Base-by-base conservation (phyloP, 148 eudicot species). In the Rheum nobile region DNA sequence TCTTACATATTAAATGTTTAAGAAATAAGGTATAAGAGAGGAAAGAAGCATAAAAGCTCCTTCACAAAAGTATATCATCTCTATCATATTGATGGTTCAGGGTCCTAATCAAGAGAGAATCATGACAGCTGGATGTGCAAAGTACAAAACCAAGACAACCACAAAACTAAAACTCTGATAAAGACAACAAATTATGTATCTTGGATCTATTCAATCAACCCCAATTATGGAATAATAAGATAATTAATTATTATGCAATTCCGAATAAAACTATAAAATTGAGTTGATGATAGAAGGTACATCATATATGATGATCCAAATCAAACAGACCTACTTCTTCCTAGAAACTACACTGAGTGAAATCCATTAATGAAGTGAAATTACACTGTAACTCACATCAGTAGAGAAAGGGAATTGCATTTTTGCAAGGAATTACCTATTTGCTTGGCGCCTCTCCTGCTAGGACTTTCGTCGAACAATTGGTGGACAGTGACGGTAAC, bases 401-500 rank as follows among this genome's bases (percentile, higher is more conserved):
- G n/a, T n/a, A n/a, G n/a, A n/a, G n/a, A n/a, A n/a, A n/a, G n/a
- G n/a, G n/a, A n/a, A n/a, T n/a, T n/a, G n/a, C n/a, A n/a, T n/a
- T n/a, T n/a, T n/a, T n/a, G n/a, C n/a, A n/a, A n/a, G n/a, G n/a
- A n/a, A n/a, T n/a, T n/a, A n/a, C n/a, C n/a, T n/a, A n/a, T n/a
- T n/a, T n/a, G n/a, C 72, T n/a, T 42, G 41, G 37, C 13, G 71
- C 74, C 2, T 67, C 63, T 54, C 72, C 73, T 24, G n/a, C 69
- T 74, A 67, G 82, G 59, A 73, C 63, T 77, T 80, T 38, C 47
- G 77, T 82, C 88, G 84, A 83, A 63, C 87, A 82, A 0, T 21
- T 85, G 77, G 80, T 46, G 50, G 54, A 29, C 44, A 39, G 3
- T 14, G 22, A 10, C 72, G 6, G 77, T 63, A 22, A 67, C 6